A percentile compares a stretch with the other conserved stretches of the same genome.
phyloP scores from a whole-genome alignment of 192 early-diverging fungal species.

The Pilaira anomala region DNA sequence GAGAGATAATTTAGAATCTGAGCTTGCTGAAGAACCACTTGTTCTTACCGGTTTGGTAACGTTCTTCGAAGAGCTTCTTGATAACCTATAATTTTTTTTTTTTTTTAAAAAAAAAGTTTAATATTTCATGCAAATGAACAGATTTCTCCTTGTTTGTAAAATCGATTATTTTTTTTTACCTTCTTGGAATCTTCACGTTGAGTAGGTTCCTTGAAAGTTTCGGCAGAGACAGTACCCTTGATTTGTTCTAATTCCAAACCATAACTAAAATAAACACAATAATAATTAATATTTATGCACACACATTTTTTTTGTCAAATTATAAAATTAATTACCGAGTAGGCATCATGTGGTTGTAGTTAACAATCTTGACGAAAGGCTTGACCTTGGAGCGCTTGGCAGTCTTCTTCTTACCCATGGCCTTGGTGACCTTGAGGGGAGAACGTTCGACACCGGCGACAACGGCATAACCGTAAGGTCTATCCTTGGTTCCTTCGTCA shows the following conservation, averaged over 20 bases:
- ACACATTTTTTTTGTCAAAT: not conserved
- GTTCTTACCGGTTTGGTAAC: slow-evolving; percentile 98
- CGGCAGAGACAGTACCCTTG: slow-evolving; percentile 81
- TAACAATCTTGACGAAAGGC: slow-evolving; percentile 98
- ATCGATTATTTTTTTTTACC: slow-evolving; percentile 27
- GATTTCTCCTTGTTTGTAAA: not conserved
- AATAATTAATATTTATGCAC: not conserved
- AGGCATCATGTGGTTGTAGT: slow-evolving; percentile 99
- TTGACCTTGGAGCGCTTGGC: slow-evolving; percentile 97
- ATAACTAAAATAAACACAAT: slow-evolving; percentile 70
- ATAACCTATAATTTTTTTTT: slow-evolving; percentile 49
- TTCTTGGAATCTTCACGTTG: slow-evolving; percentile 89
- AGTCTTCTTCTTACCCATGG: slow-evolving; percentile 93
- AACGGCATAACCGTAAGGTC: slow-evolving; percentile 96
- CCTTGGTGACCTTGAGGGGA: slow-evolving; percentile 95
- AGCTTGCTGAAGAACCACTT: slow-evolving; percentile 99
- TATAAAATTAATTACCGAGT: slow-evolving; percentile 70
- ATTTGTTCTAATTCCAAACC: slow-evolving; percentile 92
- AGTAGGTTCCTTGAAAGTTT: slow-evolving; percentile 93
- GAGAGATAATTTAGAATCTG: slow-evolving; percentile 63
- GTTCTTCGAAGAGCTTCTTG: slow-evolving; percentile 96
- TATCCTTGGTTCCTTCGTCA: slow-evolving; percentile 97
- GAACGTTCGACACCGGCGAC: slow-evolving; percentile 97
- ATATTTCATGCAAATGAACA: not conserved
- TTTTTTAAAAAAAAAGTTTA: slow-evolving; percentile 1